Evolutionary conservation across 345 rosid species (phyloP).

Genomic region (Citrus cavaleriei): DNA sequence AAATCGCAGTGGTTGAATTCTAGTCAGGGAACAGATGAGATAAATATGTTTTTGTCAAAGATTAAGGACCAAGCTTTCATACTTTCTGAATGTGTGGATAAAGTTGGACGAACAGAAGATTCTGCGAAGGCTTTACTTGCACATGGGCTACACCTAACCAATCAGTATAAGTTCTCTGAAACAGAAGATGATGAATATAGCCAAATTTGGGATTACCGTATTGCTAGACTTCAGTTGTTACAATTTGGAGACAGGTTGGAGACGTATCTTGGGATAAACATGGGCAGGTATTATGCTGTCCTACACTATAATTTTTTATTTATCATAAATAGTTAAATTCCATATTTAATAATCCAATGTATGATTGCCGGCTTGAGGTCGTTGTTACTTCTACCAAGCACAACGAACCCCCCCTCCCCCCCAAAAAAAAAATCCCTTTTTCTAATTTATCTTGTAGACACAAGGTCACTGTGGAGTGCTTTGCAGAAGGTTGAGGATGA

Average conservation of each 20-base stretch:
- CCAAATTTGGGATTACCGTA: slow-evolving; percentile 63
- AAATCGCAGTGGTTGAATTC: slow-evolving; percentile 86
- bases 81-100: slow-evolving; percentile 74
- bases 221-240: slow-evolving; percentile 79
- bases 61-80: slow-evolving; percentile 72
- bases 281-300: slow-evolving; percentile 80
- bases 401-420: too few species aligned
- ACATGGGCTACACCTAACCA: slow-evolving; percentile 60
- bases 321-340: not conserved
- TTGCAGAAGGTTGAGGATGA: too few species aligned
- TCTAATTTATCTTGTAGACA: not conserved
- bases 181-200: slow-evolving; percentile 46
- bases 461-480: too few species aligned
- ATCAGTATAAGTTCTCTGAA: slow-evolving; percentile 46
- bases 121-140: slow-evolving; percentile 68
- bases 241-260: slow-evolving; percentile 85
- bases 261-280: slow-evolving; percentile 91
- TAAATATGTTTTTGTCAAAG: slow-evolving; percentile 50
- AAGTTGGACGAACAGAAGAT: slow-evolving; percentile 80
- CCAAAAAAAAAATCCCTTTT: not conserved
- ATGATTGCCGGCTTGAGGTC: not conserved
- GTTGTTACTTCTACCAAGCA: too few species aligned
- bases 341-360: not conserved
- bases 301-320: not conserved
- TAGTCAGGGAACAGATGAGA: slow-evolving; percentile 50